phyloP scores from a whole-genome alignment of 2,329 filamentous ascomycete genomes.

The Pezicula radicicola region DNA sequence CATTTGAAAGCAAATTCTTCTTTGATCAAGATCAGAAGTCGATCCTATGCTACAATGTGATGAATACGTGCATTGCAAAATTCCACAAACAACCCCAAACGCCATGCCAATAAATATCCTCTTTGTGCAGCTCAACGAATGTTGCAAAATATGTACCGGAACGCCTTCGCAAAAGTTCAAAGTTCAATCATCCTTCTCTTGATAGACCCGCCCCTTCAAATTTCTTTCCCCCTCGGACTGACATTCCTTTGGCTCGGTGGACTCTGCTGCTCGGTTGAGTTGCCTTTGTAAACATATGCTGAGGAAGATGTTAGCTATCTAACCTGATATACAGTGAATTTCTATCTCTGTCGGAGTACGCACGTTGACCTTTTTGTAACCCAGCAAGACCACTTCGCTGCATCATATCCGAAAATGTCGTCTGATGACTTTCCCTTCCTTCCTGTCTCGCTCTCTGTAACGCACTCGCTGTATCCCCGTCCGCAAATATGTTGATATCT shows the following conservation, averaged over 20 bases:
- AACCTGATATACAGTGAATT: neutral
- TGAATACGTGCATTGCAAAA: too few relatives aligned
- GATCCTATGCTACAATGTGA: too few relatives aligned
- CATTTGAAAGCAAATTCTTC: too few relatives aligned
- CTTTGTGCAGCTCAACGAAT: too few relatives aligned
- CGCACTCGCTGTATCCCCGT: conserved; percentile 38
- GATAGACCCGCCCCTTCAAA: neutral
- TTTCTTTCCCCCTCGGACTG: neutral
- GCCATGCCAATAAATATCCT: too few relatives aligned
- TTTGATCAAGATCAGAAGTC: too few relatives aligned
- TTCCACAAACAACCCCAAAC: too few relatives aligned
- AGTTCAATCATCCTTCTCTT: neutral
- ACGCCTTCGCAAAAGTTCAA: neutral
- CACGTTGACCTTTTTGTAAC: conserved; percentile 26
- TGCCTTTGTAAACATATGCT: conserved; percentile 14
- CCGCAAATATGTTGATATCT: conserved; percentile 52
- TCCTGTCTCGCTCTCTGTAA: conserved; percentile 9
- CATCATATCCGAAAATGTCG: conserved; percentile 54
- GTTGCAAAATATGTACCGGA: too few relatives aligned
- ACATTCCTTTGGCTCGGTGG: neutral
- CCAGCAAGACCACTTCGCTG: conserved; percentile 39
- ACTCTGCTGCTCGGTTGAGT: neutral
- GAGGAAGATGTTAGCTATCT: neutral
- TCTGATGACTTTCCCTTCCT: conserved; percentile 19
- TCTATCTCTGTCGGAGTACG: conserved; percentile 9